Evolutionary conservation across 2,329 filamentous ascomycete species (phyloP).

Genomic region (Xylaria sp.): DNA sequence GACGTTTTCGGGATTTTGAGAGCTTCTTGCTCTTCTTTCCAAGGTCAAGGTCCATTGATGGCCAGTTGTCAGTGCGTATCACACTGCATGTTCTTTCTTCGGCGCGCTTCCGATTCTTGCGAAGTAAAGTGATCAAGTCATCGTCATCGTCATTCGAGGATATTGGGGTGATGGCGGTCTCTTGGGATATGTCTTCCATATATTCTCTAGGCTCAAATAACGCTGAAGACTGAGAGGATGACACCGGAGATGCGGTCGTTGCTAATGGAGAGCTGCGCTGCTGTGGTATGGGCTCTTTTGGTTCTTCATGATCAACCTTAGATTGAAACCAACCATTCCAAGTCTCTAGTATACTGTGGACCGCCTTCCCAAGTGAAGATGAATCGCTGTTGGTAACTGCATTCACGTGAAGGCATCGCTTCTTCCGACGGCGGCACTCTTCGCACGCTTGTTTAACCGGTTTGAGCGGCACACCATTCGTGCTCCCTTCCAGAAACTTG

Average conservation of each 20-base stretch:
- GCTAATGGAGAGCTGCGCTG: not conserved
- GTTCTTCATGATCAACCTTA: not conserved
- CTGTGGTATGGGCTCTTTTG: too few species aligned
- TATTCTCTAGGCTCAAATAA: not conserved
- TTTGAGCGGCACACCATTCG: too few species aligned
- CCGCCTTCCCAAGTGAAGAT: too few species aligned
- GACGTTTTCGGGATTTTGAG: not conserved
- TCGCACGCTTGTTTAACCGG: too few species aligned
- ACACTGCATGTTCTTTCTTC: not conserved
- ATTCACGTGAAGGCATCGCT: too few species aligned
- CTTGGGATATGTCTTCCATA: not conserved
- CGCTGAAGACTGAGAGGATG: not conserved
- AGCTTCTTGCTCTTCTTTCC: not conserved
- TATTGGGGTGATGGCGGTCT: not conserved
- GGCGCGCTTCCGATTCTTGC: not conserved
- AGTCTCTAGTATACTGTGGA: not conserved
- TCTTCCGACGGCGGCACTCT: too few species aligned
- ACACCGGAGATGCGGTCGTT: not conserved
- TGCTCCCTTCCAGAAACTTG: too few species aligned
- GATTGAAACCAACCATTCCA: not conserved
- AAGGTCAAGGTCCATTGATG: conserved; percentile 15
- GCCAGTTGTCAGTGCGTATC: conserved; percentile 1
- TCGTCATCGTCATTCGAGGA: conserved; percentile 16
- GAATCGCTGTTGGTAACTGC: too few species aligned
- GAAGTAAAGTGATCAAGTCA: conserved; percentile 12